Evolutionary conservation across 208 protist genomes (phyloP), one percentile per base, ranked within the genome.

Genomic region (Blastocrithidia nonstop): DNA sequence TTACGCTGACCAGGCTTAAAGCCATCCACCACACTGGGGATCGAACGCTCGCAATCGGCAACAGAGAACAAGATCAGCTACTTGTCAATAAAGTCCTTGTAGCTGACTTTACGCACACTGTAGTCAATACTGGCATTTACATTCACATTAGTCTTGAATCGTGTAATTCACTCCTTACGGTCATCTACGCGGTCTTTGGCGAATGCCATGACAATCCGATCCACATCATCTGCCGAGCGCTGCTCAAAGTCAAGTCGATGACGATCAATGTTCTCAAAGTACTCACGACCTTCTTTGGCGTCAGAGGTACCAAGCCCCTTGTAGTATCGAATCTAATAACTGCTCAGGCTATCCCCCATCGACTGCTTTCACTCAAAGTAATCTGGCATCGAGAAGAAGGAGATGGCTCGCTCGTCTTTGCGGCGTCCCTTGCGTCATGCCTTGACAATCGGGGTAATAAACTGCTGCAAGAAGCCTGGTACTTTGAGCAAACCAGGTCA

Each of bases 401-500:
- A 78, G 35, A 94, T 76, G 26, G 71, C 62, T 15, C 57, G 41
- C 36, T 60, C 65, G 8, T 62, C 57, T 3, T 49, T 33, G 31
- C 76, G 62, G 16, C 87, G 77, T 13, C 61, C 65, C 55, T 96
- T 94, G 26, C 79, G 76, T 9, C 66, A 63, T n/a, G 81, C 94
- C 69, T 99, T 99, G 6, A 99, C 95, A 56, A 99, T 99, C 1
- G 99, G 99, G 13, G 99, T 99, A 45, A 99, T 97, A 66, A 99
- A 99, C 73, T 99, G 94, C 39, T 94, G 80, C 24, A 99, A 54
- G 54, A 99, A 99, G 15, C 96, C 95, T 9, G 79, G 76, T 23
- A 85, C 61, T 22, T 93, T 79, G 4, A 99, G 64, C 27, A 99
- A 74, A 8, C 69, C 61, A 5, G 98, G 98, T 98, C 98, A 99